These are phyloP conservation scores for Spencermartinsiella ligniputridi DNA, from an alignment of 1,139 yeast genomes.

Conservation along the genomic window DNA sequence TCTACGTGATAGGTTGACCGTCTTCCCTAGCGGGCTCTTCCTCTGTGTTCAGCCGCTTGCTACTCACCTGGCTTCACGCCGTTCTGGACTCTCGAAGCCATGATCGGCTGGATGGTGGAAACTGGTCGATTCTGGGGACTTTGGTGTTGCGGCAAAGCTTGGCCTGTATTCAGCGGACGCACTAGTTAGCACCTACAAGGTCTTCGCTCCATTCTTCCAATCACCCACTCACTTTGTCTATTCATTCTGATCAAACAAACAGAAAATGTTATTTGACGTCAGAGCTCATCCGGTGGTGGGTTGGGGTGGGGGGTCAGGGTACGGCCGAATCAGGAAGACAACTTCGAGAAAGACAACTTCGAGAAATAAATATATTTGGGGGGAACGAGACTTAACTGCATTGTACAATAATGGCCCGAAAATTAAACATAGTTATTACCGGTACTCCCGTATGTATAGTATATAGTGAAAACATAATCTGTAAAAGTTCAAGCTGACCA, in stretches of 20 bases:
- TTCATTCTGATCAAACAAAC: background rate
- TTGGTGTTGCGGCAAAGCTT: constrained; percentile 3
- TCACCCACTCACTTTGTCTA: constrained; percentile 4
- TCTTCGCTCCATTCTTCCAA: background rate
- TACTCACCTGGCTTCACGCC: background rate
- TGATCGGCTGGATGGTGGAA: background rate
- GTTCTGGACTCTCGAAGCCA: background rate
- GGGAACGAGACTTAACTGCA: background rate
- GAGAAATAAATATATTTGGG: too few relatives aligned
- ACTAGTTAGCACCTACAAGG: too few relatives aligned
- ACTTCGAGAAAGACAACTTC: background rate
- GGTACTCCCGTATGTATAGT: constrained; percentile 67
- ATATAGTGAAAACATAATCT: background rate
- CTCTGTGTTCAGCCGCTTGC: too few relatives aligned
- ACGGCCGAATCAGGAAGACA: background rate
- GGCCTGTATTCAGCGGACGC: constrained; percentile 1
- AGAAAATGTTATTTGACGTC: background rate
- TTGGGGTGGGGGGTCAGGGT: background rate
- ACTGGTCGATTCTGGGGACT: background rate
- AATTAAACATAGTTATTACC: constrained; percentile 69
- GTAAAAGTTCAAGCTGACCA: constrained; percentile 10
- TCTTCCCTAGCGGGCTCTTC: too few relatives aligned
- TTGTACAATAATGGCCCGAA: constrained; percentile 17
- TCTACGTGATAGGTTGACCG: too few relatives aligned
- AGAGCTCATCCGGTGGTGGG: too few relatives aligned